A percentile compares a stretch with the other conserved stretches of the same genome.
phyloP scores from a whole-genome alignment of 768 basidiomycete species.

The Xanthoconium purpureum region DNA sequence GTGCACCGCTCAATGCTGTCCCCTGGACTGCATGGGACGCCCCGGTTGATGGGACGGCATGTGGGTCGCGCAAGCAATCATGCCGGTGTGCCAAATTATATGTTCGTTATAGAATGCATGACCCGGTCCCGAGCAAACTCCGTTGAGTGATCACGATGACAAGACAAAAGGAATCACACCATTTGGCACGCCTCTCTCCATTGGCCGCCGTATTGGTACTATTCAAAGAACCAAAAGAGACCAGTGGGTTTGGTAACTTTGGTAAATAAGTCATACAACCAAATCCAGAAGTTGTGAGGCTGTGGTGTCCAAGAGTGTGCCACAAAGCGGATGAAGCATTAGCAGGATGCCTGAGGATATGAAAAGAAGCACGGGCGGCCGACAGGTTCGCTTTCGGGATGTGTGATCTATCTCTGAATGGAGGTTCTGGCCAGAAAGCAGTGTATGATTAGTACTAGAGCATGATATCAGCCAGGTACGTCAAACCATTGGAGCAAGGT shows the following conservation, averaged over 20 bases:
- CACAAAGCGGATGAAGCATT: constrained; percentile 27
- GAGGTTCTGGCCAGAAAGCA: constrained; percentile 1
- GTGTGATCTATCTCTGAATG: not conserved
- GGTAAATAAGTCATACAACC: not conserved
- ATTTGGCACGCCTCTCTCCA: not conserved
- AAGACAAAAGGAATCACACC: not conserved
- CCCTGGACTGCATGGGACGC: not conserved
- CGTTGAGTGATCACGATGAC: constrained; percentile 5
- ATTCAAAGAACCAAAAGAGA: not conserved
- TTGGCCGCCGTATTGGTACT: constrained; percentile 6
- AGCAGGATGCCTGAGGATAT: constrained; percentile 17
- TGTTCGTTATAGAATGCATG: not conserved
- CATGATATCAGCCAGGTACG: constrained; percentile 25
- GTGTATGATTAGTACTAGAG: constrained; percentile 8
- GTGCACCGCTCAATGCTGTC: not conserved
- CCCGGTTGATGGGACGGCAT: not conserved
- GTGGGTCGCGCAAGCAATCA: not conserved
- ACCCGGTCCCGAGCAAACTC: constrained; percentile 5
- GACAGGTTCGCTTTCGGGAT: not conserved
- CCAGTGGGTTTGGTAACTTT: constrained; percentile 2
- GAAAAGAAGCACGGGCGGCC: constrained; percentile 4
- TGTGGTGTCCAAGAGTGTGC: constrained; percentile 31
- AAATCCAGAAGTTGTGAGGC: constrained; percentile 15
- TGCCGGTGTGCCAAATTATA: not conserved
- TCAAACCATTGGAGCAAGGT: constrained; percentile 11